Percentiles rank a stretch among this genome's conserved stretches.
Evolutionary conservation across 1,139 yeast species (phyloP).

Genomic region (Debaryomyces sp.): DNA sequence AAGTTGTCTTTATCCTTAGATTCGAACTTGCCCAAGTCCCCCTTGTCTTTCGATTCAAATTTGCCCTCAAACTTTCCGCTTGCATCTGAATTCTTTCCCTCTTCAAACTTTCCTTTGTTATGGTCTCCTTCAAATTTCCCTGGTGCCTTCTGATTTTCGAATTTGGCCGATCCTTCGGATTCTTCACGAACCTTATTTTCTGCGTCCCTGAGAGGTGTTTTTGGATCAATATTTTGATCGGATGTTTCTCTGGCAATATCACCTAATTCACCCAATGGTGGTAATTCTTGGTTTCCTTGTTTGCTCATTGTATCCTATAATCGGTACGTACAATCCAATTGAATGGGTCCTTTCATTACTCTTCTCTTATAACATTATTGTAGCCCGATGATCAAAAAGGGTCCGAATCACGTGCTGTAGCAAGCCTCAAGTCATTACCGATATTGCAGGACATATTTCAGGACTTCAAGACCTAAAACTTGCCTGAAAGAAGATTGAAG

Average conservation of each 20-base stretch:
- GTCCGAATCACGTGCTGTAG: neutral
- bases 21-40: slow-evolving; percentile 20
- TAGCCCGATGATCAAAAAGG: slow-evolving; percentile 1
- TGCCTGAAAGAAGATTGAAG: neutral
- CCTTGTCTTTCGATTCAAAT: slow-evolving; percentile 19
- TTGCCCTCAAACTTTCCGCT: slow-evolving; percentile 14
- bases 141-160: slow-evolving; percentile 11
- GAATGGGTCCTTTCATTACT: neutral
- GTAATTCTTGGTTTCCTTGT: slow-evolving; percentile 5
- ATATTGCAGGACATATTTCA: neutral
- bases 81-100: slow-evolving; percentile 1
- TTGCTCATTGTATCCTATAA: neutral
- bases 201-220: slow-evolving; percentile 6
- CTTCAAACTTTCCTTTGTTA: slow-evolving; percentile 12
- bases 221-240: slow-evolving; percentile 8
- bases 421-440: neutral
- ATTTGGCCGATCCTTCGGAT: slow-evolving; percentile 13
- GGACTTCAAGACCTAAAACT: neutral
- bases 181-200: neutral
- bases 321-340: neutral
- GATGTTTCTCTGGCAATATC: slow-evolving; percentile 16
- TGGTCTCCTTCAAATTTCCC: slow-evolving; percentile 18
- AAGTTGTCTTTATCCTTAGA: slow-evolving; percentile 17
- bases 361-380: neutral
- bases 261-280: slow-evolving; percentile 30